Evolutionary conservation across 305 asterid species (phyloP).

Genomic region (Withania somnifera): DNA sequence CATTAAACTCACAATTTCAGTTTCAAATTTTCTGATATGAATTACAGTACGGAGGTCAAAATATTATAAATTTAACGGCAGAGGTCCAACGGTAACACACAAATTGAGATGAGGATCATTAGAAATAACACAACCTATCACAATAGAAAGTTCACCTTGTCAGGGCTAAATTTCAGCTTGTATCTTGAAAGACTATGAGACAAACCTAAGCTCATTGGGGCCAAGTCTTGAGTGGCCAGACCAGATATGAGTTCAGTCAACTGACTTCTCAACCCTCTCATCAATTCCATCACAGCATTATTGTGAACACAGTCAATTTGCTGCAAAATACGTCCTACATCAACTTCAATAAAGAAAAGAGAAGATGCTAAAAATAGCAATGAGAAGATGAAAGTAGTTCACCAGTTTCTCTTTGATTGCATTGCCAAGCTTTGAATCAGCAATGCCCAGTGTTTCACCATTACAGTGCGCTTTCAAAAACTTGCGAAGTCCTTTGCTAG

Average conservation of each 20-base stretch:
- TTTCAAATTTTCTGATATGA: neutral
- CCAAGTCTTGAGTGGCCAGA: constrained; percentile 16
- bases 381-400: constrained; percentile 7
- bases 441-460: constrained; percentile 62
- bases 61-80: neutral
- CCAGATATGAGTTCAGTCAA: constrained; percentile 11
- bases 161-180: constrained; percentile 20
- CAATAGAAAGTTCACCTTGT: neutral
- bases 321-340: constrained; percentile 5
- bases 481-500: constrained; percentile 84
- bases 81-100: neutral
- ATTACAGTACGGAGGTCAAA: neutral
- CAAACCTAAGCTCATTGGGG: constrained; percentile 52
- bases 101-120: neutral
- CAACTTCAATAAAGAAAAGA: neutral
- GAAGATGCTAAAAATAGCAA: neutral
- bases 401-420: constrained; percentile 85
- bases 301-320: constrained; percentile 77
- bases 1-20: neutral
- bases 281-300: constrained; percentile 74
- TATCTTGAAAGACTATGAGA: constrained; percentile 63
- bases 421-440: constrained; percentile 89
- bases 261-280: constrained; percentile 91
- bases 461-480: constrained; percentile 74
- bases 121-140: neutral